phyloP scores from a whole-genome alignment of 805 yeast species.

The Suhomyces sp. region DNA sequence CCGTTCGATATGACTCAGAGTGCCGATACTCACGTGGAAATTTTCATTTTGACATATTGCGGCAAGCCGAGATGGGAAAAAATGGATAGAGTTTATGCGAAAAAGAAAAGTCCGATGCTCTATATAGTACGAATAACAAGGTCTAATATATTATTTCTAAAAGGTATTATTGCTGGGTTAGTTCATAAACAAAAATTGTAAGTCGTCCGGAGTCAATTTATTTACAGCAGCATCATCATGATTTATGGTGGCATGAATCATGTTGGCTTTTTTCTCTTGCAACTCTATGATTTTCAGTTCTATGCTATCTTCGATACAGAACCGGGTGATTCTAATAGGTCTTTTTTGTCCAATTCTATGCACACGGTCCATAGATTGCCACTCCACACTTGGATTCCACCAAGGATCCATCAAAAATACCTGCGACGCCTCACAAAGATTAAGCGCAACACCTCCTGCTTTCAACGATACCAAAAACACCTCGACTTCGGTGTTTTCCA shows the following conservation, averaged over 20 bases:
- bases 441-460: slow-evolving; percentile 98
- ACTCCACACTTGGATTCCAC: slow-evolving; percentile 99
- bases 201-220: slow-evolving; percentile 86
- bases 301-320: slow-evolving; percentile 94
- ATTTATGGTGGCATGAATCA: slow-evolving; percentile 96
- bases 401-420: slow-evolving; percentile 96
- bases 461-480: slow-evolving; percentile 91
- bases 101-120: background rate
- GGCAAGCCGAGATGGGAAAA: background rate
- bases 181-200: slow-evolving; percentile 90
- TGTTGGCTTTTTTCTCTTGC: slow-evolving; percentile 96
- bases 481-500: slow-evolving; percentile 90
- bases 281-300: slow-evolving; percentile 93
- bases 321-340: slow-evolving; percentile 88
- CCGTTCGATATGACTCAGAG: slow-evolving; percentile 3
- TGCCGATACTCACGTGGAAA: slow-evolving; percentile 1
- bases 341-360: slow-evolving; percentile 96
- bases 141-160: background rate
- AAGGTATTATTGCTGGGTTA: slow-evolving; percentile 22
- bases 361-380: slow-evolving; percentile 98
- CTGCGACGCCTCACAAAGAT: slow-evolving; percentile 94
- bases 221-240: slow-evolving; percentile 89
- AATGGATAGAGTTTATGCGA: background rate
- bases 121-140: too few relatives aligned
- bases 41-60: background rate